Base-by-base conservation (phyloP, 371 early-diverging fungal species). In the Mortierella sp. region DNA sequence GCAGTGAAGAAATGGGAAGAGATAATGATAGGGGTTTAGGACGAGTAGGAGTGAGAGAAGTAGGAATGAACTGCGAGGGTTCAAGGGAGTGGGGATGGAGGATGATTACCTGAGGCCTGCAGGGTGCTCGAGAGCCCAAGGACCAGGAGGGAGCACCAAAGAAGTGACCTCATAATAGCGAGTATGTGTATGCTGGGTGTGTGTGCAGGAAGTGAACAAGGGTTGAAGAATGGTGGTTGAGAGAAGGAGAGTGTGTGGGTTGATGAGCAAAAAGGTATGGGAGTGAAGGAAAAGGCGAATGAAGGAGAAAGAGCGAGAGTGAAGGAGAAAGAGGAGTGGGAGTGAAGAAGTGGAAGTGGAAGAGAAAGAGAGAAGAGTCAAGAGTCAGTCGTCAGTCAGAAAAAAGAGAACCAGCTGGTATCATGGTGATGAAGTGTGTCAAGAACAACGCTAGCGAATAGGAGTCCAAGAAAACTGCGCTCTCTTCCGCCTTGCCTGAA, bases 101-200 rank as follows among this genome's bases (percentile, higher is more conserved):
- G 10, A 18, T 56, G 32, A 35, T 56, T 78, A 82, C 82, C 82
- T 41, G 54, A 24, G 18, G 75, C 75, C 55, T 82, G 82, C 27
- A 77, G 16, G 21, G 82, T 63, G 54, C 24, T 48, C 10, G 78
- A 65, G 35, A 82, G 75, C 32, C 82, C 82, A 27, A 82, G 75
- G 73, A 72, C 78, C 56, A 82, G 24, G 10, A 56, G 27, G 12
- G 78, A 72, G 27, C 75, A 60, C 78, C 75, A 78, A 29, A 54
- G 8, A 54, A 71, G 54, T 8, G 68, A 35, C 55, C 78, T 77
- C 82, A 82, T 82, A 41, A 82, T 82, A 41, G 60, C 24, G 48
- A 70, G 4, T 48, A 54, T 27, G 11, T 54, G 48, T 14, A 16
- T 27, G 6, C 35, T n/a, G 27, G 14, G 38, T 60, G 58, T 44